Conservation (phyloP, 306 rosid genomes). For the Quillaja saponaria region DNA sequence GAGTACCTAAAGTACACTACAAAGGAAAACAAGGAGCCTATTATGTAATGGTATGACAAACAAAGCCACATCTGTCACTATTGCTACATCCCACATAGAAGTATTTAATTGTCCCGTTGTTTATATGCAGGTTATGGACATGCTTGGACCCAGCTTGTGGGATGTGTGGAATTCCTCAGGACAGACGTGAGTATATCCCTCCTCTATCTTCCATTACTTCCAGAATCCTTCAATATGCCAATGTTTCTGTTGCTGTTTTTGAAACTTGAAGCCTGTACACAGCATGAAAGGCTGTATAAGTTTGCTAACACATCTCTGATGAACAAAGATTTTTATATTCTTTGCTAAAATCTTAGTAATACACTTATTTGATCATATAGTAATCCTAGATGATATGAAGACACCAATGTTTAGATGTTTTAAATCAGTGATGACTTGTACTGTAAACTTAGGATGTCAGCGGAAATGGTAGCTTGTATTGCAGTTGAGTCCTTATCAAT, state of each 20-base stretch:
- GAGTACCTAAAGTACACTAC: conserved; percentile 88
- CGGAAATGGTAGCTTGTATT: conserved; percentile 94
- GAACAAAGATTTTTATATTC: too few species aligned
- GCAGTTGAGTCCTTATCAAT: conserved; percentile 94
- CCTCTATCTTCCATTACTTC: neutral
- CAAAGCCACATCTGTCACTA: neutral
- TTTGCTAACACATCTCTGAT: too few species aligned
- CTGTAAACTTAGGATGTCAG: conserved; percentile 68
- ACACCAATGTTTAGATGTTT: too few species aligned
- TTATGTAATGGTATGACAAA: conserved; percentile 69
- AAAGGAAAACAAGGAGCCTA: conserved; percentile 89
- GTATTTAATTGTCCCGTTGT: conserved; percentile 16
- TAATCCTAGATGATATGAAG: too few species aligned
- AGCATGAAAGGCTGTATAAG: neutral
- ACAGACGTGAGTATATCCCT: conserved; percentile 72
- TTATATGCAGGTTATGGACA: conserved; percentile 87
- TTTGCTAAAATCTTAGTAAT: too few species aligned
- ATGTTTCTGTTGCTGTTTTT: neutral
- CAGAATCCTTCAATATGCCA: too few species aligned
- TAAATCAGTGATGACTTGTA: too few species aligned
- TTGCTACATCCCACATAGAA: neutral
- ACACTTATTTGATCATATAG: too few species aligned
- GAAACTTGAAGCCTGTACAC: neutral
- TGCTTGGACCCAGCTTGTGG: conserved; percentile 98
- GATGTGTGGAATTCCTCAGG: conserved; percentile 96